phyloP scores from a whole-genome alignment of 306 rosid genomes.

The Acmispon strigosus region DNA sequence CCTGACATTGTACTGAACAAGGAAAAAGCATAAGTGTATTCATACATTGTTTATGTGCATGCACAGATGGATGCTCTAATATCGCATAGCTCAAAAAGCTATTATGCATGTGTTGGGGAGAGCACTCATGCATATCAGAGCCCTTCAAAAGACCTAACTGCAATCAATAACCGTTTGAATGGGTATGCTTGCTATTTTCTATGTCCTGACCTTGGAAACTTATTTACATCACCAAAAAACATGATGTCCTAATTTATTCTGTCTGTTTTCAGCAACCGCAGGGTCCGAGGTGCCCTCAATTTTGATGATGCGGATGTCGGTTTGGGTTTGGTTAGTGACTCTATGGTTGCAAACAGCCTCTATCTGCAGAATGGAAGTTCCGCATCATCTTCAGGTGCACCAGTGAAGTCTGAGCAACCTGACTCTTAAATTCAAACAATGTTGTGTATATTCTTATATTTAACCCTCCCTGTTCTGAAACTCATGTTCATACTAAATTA shows the following conservation, averaged over 20 bases:
- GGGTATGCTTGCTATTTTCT: constrained; percentile 38
- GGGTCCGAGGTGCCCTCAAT: constrained; percentile 72
- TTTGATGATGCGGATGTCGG: constrained; percentile 80
- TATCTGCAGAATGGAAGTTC: constrained; percentile 81
- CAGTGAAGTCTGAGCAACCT: constrained; percentile 76
- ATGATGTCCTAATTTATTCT: constrained; percentile 4
- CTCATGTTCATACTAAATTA: constrained; percentile 18
- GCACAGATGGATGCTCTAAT: constrained; percentile 93
- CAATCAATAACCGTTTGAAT: constrained; percentile 90
- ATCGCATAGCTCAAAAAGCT: constrained; percentile 90
- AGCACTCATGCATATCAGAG: constrained; percentile 99
- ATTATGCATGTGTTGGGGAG: constrained; percentile 97
- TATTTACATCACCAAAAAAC: neutral
- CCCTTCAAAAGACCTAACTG: constrained; percentile 94
- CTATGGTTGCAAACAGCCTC: constrained; percentile 93
- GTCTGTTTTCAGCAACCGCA: constrained; percentile 50
- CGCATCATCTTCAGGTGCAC: constrained; percentile 72
- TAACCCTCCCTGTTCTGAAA: constrained; percentile 10
- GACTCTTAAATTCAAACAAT: constrained; percentile 36
- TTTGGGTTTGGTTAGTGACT: constrained; percentile 62
- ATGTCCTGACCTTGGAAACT: too few species aligned
- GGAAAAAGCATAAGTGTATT: too few species aligned
- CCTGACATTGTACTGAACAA: neutral
- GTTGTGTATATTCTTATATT: constrained; percentile 37
- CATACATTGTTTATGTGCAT: neutral